Evolutionary conservation across 106 monocot genomes (phyloP).

Genomic region (Apostasia ramifera): DNA sequence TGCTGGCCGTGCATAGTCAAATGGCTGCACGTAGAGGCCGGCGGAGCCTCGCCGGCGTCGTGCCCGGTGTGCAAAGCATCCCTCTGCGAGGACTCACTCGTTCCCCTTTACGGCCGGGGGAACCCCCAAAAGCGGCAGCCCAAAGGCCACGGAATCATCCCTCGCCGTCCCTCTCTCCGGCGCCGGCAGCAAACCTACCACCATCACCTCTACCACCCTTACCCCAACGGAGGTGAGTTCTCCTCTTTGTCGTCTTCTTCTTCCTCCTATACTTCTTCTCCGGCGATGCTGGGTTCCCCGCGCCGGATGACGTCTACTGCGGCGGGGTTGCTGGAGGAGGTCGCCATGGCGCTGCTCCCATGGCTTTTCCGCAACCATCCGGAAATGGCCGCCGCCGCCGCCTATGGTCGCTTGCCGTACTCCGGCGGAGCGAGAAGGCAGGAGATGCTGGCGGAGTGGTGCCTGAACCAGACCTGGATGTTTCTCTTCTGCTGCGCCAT

Average conservation of each 20-base stretch:
- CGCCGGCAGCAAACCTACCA: conserved; percentile 1
- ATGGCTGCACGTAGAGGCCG: conserved; percentile 24
- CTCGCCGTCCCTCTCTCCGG: conserved; percentile 16
- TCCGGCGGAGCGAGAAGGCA: conserved; percentile 2
- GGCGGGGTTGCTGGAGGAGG: conserved; percentile 34
- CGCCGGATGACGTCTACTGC: conserved; percentile 20
- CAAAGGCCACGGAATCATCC: conserved; percentile 8
- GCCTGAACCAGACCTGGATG: conserved; percentile 54
- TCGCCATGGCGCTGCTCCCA: conserved; percentile 47
- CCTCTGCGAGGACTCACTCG: conserved; percentile 10
- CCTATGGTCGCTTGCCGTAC: not conserved
- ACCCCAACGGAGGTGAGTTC: not conserved
- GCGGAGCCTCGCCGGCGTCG: not conserved
- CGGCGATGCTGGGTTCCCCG: not conserved
- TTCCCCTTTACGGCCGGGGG: conserved; percentile 18
- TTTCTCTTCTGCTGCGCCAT: conserved; percentile 54
- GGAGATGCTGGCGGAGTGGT: conserved; percentile 32
- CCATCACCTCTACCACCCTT: not conserved
- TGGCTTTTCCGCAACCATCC: conserved; percentile 27
- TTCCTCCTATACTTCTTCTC: not conserved
- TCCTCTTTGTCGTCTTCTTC: not conserved
- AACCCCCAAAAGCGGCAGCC: not conserved
- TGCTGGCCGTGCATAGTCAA: conserved; percentile 49
- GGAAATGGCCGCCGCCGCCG: not conserved
- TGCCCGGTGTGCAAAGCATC: conserved; percentile 21